A percentile compares a stretch with the other conserved stretches of the same genome.
These are phyloP conservation scores for Aspergillus transmontanensis DNA, from an alignment of 2,329 filamentous ascomycete species.

Conservation along the genomic window DNA sequence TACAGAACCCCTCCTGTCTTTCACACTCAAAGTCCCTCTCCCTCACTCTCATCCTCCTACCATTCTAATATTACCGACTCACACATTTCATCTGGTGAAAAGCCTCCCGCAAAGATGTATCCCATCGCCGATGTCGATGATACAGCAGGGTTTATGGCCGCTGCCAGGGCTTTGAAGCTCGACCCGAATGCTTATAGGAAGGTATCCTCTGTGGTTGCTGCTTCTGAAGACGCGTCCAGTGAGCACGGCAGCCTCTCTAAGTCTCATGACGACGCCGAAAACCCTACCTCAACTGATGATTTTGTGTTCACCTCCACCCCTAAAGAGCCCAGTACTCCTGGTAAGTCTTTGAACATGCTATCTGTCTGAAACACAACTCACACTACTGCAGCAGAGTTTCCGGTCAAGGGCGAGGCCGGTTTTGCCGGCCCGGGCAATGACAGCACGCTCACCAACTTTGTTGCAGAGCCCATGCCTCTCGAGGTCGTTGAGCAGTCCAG, in stretches of 20 bases:
- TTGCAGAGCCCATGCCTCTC: neutral
- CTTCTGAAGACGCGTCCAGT: conserved; percentile 6
- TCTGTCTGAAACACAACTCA: neutral
- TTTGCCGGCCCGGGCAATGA: neutral
- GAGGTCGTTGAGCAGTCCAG: neutral
- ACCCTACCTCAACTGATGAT: neutral
- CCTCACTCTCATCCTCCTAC: neutral
- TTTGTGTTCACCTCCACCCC: conserved; percentile 2
- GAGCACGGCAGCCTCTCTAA: conserved; percentile 6
- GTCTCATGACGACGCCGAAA: neutral
- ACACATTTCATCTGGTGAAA: neutral
- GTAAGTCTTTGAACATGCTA: neutral
- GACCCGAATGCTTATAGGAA: conserved; percentile 8
- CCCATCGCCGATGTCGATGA: conserved; percentile 27
- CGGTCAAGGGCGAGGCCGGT: neutral
- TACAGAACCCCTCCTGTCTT: neutral
- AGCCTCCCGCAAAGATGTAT: conserved; percentile 8
- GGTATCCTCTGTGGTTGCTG: neutral
- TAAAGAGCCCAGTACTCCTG: neutral
- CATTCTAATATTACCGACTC: neutral
- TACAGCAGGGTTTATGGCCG: conserved; percentile 31
- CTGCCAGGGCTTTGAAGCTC: conserved; percentile 23
- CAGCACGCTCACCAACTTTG: neutral
- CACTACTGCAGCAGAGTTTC: neutral
- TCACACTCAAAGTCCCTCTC: neutral